Evolutionary conservation across 225 moss, liverwort and hornwort species (phyloP).

Genomic region (Ulota crispa): DNA sequence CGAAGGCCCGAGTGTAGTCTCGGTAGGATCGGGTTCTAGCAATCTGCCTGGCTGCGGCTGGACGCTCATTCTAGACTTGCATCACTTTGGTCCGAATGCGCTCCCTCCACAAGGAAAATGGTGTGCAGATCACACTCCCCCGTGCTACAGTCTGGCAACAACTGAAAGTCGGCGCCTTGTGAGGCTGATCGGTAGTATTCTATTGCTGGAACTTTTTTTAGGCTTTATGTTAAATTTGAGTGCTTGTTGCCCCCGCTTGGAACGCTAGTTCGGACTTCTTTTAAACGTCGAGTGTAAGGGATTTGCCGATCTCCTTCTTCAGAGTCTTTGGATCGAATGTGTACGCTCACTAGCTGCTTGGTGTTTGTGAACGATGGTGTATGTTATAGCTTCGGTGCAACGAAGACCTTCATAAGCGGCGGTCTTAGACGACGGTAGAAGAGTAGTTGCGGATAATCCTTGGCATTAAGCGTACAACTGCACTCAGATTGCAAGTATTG

Average conservation of each 20-base stretch:
- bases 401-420: not conserved
- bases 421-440: not conserved
- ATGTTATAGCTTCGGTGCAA: not conserved
- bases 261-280: not conserved
- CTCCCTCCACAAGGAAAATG: not conserved
- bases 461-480: not conserved
- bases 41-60: not conserved
- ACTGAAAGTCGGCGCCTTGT: constrained; percentile 7
- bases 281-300: not conserved
- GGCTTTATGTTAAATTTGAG: not conserved
- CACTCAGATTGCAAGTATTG: not conserved
- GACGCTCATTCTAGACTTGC: not conserved
- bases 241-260: not conserved
- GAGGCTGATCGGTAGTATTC: constrained; percentile 13
- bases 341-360: not conserved
- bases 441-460: not conserved
- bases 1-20: not conserved
- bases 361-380: not conserved
- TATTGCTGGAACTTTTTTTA: not conserved
- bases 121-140: not conserved
- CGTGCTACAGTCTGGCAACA: not conserved
- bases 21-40: not conserved
- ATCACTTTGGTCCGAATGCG: not conserved
- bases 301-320: not conserved
- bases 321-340: not conserved